Base-by-base conservation (phyloP, 2,329 filamentous ascomycete genomes). In the Cytospora piceae region DNA sequence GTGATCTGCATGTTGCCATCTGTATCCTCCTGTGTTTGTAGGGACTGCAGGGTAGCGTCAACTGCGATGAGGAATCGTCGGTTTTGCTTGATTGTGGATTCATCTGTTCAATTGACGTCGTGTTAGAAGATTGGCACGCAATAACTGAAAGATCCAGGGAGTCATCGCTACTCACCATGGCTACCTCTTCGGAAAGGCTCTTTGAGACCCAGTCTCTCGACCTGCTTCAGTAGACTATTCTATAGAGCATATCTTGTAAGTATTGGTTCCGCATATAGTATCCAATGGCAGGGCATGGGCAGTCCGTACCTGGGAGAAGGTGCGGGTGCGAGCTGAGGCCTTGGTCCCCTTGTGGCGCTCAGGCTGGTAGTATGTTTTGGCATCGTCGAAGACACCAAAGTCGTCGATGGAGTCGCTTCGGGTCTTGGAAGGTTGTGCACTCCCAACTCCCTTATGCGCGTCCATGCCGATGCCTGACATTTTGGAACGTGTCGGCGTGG, bases 1-100 rank as follows among this genome's bases (percentile, higher is more conserved):
- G 95, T 99, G 76, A 99, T 99, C 77, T 98, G 94, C 83, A 93
- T 92, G 77, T 99, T 97, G 64, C 87, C 83, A 78, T 99, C 94
- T 34, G 94, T 96, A 74, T 99, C 95, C 77, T 99, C 95, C 70
- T 94, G 90, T 46, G 87, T 87, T 68, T 93, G 83, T 54, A 99
- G 83, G 66, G 86, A 89, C 74, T 93, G 85, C 65, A 97, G 84
- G 0, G 94, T 97, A 27, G 87, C 82, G 58, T 96, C 90, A 72
- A 98, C 94, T 72, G 95, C 87, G 75, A 98, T 88, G 46, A 96
- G 84, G 77, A 96, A 97, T 71, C 90, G 90, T 68, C 92, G 91
- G 66, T 78, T 77, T 64, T 90, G 87, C 58, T 87, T 82, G 58
- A 86, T 81, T 39, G 87, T 85, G 57, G 83, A 81, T 76, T 94